Evolutionary conservation across 305 asterid genomes (phyloP), one percentile per base, ranked within the genome.

Genomic region (Striga hermonthica): DNA sequence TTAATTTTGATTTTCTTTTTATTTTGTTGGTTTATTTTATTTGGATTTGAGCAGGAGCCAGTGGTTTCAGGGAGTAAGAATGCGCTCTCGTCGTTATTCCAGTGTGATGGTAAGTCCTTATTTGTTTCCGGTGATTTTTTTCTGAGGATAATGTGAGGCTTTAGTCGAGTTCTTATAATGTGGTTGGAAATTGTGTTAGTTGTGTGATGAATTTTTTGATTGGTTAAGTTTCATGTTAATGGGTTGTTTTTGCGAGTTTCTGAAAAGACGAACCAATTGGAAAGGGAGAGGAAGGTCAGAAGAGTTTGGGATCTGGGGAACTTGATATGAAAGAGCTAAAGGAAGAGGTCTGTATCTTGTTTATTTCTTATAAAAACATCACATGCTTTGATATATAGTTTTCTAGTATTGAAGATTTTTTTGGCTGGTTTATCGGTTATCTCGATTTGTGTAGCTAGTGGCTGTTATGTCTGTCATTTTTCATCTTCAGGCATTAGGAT

Each of bases 31-130:
- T n/a, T 12, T 45, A 28, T 40, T 10, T n/a, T 11, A 4, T 28
- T 5, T 12, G 1, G 5, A 39, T 50, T 61, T 70, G 31, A 58
- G 67, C 84, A 85, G 96, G 88, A 78, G 76, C 67, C 79, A 35
- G 83, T 62, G 57, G 85, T 55, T 35, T 14, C 82, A 49, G 71
- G 78, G 69, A 80, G 79, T 40, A 76, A 84, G 70, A 82, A 77
- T 75, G 80, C 85, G 6, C 75, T 85, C 50, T 90, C 95, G 28
- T 81, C 97, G 3, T 65, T 90, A 57, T 81, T 90, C 62, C 54
- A 71, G 52, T 76, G 75, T 59, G 95, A 83, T 75, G 95, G 98
- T 84, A 76, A 60, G 44, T 76, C 48, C 6, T 64, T 58, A 34
- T 38, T 36, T 4, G 11, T 54, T 9, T 31, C 49, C 8, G 40